Conservation (phyloP, 139 green algal species). For the Micromonas commoda region DNA sequence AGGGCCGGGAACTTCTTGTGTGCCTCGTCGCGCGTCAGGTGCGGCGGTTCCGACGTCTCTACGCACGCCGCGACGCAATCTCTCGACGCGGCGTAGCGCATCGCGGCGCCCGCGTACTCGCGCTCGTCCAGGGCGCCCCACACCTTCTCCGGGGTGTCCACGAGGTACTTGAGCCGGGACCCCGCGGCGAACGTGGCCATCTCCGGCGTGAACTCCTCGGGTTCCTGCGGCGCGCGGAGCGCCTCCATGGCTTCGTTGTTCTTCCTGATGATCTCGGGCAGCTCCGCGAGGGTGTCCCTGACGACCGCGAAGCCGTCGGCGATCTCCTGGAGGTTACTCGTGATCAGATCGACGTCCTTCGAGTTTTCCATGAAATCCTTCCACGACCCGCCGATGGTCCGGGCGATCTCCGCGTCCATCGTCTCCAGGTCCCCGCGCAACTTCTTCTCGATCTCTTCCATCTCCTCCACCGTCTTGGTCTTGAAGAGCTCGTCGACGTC, state of each 20-base stretch:
- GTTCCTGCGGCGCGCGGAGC: not conserved
- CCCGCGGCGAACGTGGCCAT: slow-evolving; percentile 54
- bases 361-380: not conserved
- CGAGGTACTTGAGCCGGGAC: slow-evolving; percentile 82
- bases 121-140: slow-evolving; percentile 81
- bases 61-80: too few relatives aligned
- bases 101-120: slow-evolving; percentile 67
- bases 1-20: slow-evolving; percentile 77
- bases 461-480: not conserved
- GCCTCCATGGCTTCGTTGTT: not conserved
- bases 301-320: too few relatives aligned
- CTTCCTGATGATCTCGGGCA: too few relatives aligned
- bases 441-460: not conserved
- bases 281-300: too few relatives aligned
- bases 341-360: too few relatives aligned
- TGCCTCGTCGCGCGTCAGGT: slow-evolving; percentile 10
- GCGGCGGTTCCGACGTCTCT: too few relatives aligned
- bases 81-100: slow-evolving; percentile 64
- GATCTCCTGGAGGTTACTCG: too few relatives aligned
- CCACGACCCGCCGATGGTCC: not conserved
- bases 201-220: slow-evolving; percentile 19
- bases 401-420: not conserved
- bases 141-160: slow-evolving; percentile 95
- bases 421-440: not conserved
- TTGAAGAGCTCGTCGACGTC: not conserved